Evolutionary conservation across 176 grass and related monocot species (phyloP).

Genomic region (Aechmea fasciata): DNA sequence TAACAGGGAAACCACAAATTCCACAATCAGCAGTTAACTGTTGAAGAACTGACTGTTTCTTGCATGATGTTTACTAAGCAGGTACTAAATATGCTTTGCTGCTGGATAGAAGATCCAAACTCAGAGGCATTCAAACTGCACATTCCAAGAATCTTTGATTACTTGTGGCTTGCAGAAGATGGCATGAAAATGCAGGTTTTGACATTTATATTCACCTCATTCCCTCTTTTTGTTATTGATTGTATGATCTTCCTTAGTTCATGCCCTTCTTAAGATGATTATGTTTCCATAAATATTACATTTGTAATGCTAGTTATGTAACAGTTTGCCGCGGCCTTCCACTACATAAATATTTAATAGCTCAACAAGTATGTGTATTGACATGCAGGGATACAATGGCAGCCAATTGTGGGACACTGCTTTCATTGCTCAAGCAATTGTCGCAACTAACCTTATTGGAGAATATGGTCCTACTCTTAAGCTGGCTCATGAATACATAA

Average conservation of each 20-base stretch:
- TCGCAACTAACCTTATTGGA: constrained; percentile 47
- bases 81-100: constrained; percentile 94
- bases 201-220: not conserved
- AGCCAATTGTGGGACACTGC: constrained; percentile 86
- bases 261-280: not conserved
- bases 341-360: not conserved
- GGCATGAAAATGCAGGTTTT: constrained; percentile 95
- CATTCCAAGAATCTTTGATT: constrained; percentile 66
- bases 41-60: not conserved
- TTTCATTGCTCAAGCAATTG: constrained; percentile 78
- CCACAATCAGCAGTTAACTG: too few relatives aligned
- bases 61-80: constrained; percentile 22
- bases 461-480: constrained; percentile 55
- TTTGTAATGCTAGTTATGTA: too few relatives aligned
- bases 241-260: not conserved
- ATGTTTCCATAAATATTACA: too few relatives aligned
- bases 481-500: constrained; percentile 64
- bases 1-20: too few relatives aligned
- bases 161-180: constrained; percentile 95
- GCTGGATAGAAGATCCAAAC: constrained; percentile 92
- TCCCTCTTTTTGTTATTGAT: not conserved
- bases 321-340: not conserved
- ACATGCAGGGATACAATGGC: constrained; percentile 72
- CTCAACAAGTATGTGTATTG: not conserved
- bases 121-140: constrained; percentile 89